Conservation (phyloP, 2,329 filamentous ascomycete genomes). For the Pestalotiopsis fici region DNA sequence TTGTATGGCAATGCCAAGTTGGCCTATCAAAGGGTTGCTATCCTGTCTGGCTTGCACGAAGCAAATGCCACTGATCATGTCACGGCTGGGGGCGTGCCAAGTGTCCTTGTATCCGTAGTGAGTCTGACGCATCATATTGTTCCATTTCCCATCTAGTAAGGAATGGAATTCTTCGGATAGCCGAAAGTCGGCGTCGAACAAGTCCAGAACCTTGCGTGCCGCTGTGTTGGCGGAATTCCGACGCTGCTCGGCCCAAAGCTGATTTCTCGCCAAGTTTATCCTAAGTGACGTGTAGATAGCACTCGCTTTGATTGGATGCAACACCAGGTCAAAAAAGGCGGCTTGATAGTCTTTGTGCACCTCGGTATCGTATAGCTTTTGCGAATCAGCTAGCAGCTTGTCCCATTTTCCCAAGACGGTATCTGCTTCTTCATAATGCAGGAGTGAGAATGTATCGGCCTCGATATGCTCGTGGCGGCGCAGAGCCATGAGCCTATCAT, state of each 20-base stretch:
- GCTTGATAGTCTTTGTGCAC: not conserved
- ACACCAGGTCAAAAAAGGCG: not conserved
- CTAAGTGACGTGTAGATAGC: not conserved
- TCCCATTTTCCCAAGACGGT: not conserved
- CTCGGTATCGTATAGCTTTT: not conserved
- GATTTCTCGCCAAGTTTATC: not conserved
- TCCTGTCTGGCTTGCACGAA: constrained; percentile 53
- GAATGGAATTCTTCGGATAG: not conserved
- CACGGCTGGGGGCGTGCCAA: constrained; percentile 56
- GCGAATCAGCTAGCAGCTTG: not conserved
- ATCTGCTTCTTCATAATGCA: not conserved
- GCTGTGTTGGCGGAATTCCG: not conserved
- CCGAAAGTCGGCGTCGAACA: not conserved
- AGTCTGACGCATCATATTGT: not conserved
- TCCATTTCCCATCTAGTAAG: not conserved
- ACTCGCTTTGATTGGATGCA: not conserved
- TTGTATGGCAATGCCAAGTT: constrained; percentile 56
- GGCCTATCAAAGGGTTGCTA: constrained; percentile 50
- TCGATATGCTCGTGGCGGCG: constrained; percentile 12
- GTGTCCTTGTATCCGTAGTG: constrained; percentile 37
- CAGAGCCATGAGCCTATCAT: not conserved
- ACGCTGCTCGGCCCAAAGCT: not conserved
- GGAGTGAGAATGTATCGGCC: not conserved
- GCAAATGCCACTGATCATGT: constrained; percentile 53
- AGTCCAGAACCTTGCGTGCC: not conserved